Evolutionary conservation across 2,329 filamentous ascomycete species (phyloP).

Genomic region (Mycogone perniciosa): DNA sequence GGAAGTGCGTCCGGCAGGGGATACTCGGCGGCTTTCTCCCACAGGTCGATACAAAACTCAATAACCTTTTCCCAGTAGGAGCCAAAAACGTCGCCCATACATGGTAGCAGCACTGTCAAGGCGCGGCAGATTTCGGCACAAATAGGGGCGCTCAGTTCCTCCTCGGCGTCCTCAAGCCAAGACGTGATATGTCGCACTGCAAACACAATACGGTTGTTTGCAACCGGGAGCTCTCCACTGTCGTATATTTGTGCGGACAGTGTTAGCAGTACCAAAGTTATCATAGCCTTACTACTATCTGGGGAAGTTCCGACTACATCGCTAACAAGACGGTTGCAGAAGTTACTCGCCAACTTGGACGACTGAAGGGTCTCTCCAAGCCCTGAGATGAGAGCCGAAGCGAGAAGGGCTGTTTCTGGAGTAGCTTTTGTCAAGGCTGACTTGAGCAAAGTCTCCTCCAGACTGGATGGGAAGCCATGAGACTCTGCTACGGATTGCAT

Average conservation of each 20-base stretch:
- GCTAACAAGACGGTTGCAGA: conserved; percentile 56
- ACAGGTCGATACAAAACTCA: conserved; percentile 51
- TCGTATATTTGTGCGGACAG: conserved; percentile 47
- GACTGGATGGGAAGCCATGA: conserved; percentile 38
- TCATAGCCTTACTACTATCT: conserved; percentile 38
- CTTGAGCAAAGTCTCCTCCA: conserved; percentile 43
- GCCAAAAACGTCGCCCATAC: conserved; percentile 77
- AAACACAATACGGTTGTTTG: conserved; percentile 69
- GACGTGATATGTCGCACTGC: conserved; percentile 71
- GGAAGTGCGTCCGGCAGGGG: conserved; percentile 47
- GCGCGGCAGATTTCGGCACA: conserved; percentile 48
- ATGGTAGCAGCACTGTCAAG: conserved; percentile 59
- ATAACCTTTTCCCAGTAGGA: conserved; percentile 72
- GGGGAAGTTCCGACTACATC: conserved; percentile 48
- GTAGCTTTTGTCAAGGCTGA: conserved; percentile 42
- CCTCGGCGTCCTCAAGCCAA: conserved; percentile 54
- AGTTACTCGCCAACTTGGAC: conserved; percentile 43
- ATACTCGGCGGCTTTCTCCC: conserved; percentile 42
- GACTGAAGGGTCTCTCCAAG: conserved; percentile 44
- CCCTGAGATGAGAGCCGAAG: conserved; percentile 45
- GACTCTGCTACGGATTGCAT: conserved; percentile 40
- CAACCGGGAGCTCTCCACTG: conserved; percentile 46
- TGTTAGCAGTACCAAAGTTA: conserved; percentile 48
- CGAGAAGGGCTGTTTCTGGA: conserved; percentile 40
- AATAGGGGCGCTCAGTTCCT: conserved; percentile 36